Evolutionary conservation across 1,139 yeast species (phyloP).

Genomic region (Casaregolazyma suthepensis): DNA sequence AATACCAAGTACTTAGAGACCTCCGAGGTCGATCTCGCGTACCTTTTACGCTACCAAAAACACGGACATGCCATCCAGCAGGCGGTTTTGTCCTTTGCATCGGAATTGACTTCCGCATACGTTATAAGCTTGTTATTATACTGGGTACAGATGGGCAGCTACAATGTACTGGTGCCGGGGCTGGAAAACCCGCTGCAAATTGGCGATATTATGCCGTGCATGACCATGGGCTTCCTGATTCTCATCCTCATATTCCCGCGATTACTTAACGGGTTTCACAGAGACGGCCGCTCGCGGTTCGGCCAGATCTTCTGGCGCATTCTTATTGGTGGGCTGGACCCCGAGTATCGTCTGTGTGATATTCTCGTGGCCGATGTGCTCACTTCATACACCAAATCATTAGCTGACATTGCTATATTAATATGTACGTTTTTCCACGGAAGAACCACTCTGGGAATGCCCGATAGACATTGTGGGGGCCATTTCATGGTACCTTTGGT

Average conservation of each 20-base stretch:
- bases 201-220: constrained; percentile 33
- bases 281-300: constrained; percentile 28
- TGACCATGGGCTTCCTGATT: constrained; percentile 29
- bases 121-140: constrained; percentile 25
- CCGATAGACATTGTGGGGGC: constrained; percentile 35
- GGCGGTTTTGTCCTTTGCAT: constrained; percentile 24
- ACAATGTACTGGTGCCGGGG: constrained; percentile 16
- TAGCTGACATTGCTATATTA: constrained; percentile 59
- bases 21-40: constrained; percentile 38
- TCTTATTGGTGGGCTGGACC: constrained; percentile 49
- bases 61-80: constrained; percentile 19
- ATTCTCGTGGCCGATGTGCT: constrained; percentile 74
- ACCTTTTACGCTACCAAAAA: constrained; percentile 34
- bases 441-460: constrained; percentile 26
- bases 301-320: constrained; percentile 48
- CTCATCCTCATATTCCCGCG: constrained; percentile 26
- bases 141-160: constrained; percentile 18
- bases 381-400: constrained; percentile 69
- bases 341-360: constrained; percentile 59
- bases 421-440: constrained; percentile 35
- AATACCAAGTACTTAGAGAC: constrained; percentile 36
- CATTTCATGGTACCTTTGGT: constrained; percentile 44
- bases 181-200: constrained; percentile 4
- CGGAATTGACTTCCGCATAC: constrained; percentile 18
- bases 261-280: constrained; percentile 20